phyloP scores from a whole-genome alignment of 1,284 basidiomycete genomes.

The Leccinum pachyderme region DNA sequence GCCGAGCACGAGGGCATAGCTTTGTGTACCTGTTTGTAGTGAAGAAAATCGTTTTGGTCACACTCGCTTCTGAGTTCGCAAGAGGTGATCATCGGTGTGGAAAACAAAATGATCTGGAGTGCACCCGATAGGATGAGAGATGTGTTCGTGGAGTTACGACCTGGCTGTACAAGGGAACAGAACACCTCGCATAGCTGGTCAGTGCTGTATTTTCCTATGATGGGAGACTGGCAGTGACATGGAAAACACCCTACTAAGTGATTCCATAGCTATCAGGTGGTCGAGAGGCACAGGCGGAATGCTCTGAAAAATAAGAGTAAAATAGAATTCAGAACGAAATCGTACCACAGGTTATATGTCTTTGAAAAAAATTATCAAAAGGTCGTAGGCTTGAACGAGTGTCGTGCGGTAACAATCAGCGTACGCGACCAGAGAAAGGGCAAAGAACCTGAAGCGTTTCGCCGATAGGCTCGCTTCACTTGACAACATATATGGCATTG shows the following conservation, averaged over 20 bases:
- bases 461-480: neutral
- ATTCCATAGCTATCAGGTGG: neutral
- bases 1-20: neutral
- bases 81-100: neutral
- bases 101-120: neutral
- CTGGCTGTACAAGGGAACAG: neutral
- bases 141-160: neutral
- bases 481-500: neutral
- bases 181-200: neutral
- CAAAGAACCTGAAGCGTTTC: neutral
- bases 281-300: neutral
- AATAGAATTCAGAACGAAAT: neutral
- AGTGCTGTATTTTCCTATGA: neutral
- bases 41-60: neutral
- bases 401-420: neutral
- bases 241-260: neutral
- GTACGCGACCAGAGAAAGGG: neutral
- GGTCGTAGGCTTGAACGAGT: neutral
- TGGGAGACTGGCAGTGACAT: neutral
- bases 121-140: neutral
- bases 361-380: neutral
- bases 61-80: neutral
- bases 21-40: neutral
- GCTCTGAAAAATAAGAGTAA: neutral
- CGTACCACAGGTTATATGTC: neutral